Evolutionary conservation across 495 filamentous ascomycete genomes (phyloP).

Genomic region (Xylaria acuta): DNA sequence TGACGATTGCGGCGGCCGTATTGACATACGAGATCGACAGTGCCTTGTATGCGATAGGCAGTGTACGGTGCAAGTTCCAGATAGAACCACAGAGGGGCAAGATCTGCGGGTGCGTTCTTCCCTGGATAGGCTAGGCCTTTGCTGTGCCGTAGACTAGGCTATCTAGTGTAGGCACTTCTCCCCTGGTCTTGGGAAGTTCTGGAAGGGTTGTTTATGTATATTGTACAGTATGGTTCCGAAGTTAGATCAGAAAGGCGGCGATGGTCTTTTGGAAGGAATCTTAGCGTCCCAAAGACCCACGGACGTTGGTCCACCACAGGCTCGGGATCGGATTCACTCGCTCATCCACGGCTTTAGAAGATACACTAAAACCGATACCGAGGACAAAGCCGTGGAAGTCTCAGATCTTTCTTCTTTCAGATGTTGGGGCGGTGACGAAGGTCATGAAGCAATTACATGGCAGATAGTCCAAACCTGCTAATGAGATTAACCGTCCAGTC

Average conservation of each 20-base stretch:
- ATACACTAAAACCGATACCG: background rate
- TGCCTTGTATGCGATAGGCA: background rate
- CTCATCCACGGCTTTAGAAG: constrained; percentile 1
- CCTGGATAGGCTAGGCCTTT: background rate
- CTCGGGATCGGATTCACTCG: background rate
- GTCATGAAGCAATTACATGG: background rate
- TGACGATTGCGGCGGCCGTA: background rate
- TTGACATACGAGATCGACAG: constrained; percentile 7
- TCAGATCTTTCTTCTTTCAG: background rate
- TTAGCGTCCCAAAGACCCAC: background rate
- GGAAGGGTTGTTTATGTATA: constrained; percentile 14
- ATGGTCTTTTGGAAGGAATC: constrained; percentile 16
- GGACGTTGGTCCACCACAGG: background rate
- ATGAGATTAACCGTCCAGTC: background rate
- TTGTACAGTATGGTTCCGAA: background rate
- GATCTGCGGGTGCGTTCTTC: constrained; percentile 8
- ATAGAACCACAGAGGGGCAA: background rate
- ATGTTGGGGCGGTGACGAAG: background rate
- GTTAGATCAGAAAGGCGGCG: background rate
- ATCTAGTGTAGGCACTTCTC: background rate
- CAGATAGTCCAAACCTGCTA: background rate
- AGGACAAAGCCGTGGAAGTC: constrained; percentile 1
- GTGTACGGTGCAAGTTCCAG: background rate
- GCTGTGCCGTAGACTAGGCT: constrained; percentile 14
- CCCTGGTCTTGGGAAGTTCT: background rate